Evolutionary conservation across 2,329 filamentous ascomycete genomes (phyloP), one percentile per base, ranked within the genome.

Genomic region (Talaromyces amestolkiae): DNA sequence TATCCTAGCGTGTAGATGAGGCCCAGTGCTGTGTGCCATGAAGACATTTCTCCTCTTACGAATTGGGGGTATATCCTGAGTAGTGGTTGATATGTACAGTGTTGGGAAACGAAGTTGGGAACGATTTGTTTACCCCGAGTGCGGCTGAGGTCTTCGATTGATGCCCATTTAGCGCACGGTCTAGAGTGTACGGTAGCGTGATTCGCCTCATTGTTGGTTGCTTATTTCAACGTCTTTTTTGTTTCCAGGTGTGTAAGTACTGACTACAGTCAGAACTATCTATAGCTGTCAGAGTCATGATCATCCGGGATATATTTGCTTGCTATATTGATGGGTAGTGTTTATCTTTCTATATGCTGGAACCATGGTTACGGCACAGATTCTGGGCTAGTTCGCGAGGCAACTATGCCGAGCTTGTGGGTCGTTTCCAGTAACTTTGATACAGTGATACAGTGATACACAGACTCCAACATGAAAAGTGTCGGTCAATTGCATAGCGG

Each of bases 1-100:
- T 54, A 49, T 15, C n/a, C n/a, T 15, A 64, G 65, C 13, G 58
- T 59, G 37, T 31, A 59, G 56, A 45, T 47, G n/a, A 63, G 31
- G 11, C 59, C 39, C 13, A 49, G 17, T 27, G 58, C 17, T 35
- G 43, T 22, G 13, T 35, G 45, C 43, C 59, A 49, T 27, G 43
- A 33, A 27, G 47, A 61, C 56, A 59, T 59, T 59, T 45, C 37
- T 59, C n/a, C 3, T 17, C 35, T 27, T 8, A 31, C 3, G 4
- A 22, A 8, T 27, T 31, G 6, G 27, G 19, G 3, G 35, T 17
- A 27, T 43, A 17, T 19, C 13, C 17, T 8, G 22, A 22, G 41
- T 11, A 22, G 41, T 45, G n/a, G 7, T 19, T 45, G 41, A 4
- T 53, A 33, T 35, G 11, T 56, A 56, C 31, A 54, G 51, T 27